phyloP scores from a whole-genome alignment of 2,329 filamentous ascomycete genomes.

The Colletotrichum lindemuthianum region DNA sequence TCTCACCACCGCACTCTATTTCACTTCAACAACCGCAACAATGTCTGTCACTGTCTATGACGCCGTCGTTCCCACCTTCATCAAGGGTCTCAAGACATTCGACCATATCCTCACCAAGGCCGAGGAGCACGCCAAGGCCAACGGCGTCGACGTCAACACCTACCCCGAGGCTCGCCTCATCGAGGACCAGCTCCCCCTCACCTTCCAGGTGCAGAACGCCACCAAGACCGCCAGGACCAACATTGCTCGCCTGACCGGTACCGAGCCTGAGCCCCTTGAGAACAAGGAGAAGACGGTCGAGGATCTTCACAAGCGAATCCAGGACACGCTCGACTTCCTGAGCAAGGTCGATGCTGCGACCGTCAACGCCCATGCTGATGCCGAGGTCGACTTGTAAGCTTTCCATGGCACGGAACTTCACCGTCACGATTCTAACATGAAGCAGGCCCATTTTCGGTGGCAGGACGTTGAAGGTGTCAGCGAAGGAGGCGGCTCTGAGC shows the following conservation, averaged over 20 bases:
- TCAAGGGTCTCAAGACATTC: constrained; percentile 40
- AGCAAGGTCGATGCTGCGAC: constrained; percentile 39
- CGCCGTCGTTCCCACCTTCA: constrained; percentile 40
- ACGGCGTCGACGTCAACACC: constrained; percentile 38
- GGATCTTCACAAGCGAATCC: constrained; percentile 41
- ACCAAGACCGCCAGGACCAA: constrained; percentile 43
- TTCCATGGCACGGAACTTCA: background rate
- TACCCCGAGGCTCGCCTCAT: constrained; percentile 41
- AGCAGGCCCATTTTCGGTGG: constrained; percentile 27
- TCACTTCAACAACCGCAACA: constrained; percentile 38
- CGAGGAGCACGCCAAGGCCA: constrained; percentile 41
- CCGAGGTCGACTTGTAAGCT: constrained; percentile 41
- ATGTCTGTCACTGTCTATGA: constrained; percentile 44
- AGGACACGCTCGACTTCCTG: constrained; percentile 45
- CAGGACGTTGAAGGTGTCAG: constrained; percentile 33
- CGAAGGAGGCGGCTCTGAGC: constrained; percentile 51
- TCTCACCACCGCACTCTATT: background rate
- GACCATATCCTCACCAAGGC: constrained; percentile 45
- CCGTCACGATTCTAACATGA: background rate
- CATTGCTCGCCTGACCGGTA: constrained; percentile 42
- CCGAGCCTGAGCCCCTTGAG: constrained; percentile 38
- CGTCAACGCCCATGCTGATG: constrained; percentile 41
- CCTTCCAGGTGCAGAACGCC: constrained; percentile 47
- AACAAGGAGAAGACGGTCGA: constrained; percentile 47
- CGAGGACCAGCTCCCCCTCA: constrained; percentile 49